These are phyloP conservation scores for Laburnicola sp. DNA, from an alignment of 2,329 filamentous ascomycete genomes.

Conservation along the genomic window DNA sequence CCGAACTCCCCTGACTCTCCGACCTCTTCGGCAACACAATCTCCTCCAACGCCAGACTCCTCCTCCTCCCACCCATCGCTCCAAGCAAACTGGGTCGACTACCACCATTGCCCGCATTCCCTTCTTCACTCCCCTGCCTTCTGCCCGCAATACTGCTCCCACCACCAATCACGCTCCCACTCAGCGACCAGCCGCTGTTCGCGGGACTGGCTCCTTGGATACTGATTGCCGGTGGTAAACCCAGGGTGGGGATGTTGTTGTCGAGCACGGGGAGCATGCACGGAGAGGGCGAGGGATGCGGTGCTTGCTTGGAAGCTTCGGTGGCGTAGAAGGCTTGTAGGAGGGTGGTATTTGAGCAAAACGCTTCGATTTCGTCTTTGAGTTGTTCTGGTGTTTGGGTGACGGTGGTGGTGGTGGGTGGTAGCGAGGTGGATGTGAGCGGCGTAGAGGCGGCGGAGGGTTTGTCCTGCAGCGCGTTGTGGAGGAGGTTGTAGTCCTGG, in stretches of 20 bases:
- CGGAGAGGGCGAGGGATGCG: slow-evolving; percentile 46
- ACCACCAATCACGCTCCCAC: slow-evolving; percentile 22
- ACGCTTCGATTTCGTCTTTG: slow-evolving; percentile 49
- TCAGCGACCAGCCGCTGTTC: slow-evolving; percentile 29
- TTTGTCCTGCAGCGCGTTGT: slow-evolving; percentile 34
- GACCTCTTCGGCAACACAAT: slow-evolving; percentile 27
- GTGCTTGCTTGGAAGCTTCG: slow-evolving; percentile 35
- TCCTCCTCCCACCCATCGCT: slow-evolving; percentile 23
- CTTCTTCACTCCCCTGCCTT: slow-evolving; percentile 34
- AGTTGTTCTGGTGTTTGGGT: slow-evolving; percentile 45
- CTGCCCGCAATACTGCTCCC: slow-evolving; percentile 34
- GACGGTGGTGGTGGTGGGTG: slow-evolving; percentile 4
- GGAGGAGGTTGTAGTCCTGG: slow-evolving; percentile 40
- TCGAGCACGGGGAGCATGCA: slow-evolving; percentile 41
- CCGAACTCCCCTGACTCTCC: slow-evolving; percentile 35
- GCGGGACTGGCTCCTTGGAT: slow-evolving; percentile 41
- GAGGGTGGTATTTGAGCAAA: slow-evolving; percentile 47
- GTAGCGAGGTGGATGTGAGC: slow-evolving; percentile 5
- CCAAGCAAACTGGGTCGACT: slow-evolving; percentile 15
- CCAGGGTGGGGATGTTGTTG: slow-evolving; percentile 49
- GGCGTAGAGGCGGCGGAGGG: slow-evolving; percentile 13
- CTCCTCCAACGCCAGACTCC: slow-evolving; percentile 24
- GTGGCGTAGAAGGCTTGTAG: slow-evolving; percentile 49
- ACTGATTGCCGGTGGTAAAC: slow-evolving; percentile 47
- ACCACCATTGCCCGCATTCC: slow-evolving; percentile 2